Base-by-base conservation (phyloP, 2,329 filamentous ascomycete genomes). In the Aspergillus vadensis region DNA sequence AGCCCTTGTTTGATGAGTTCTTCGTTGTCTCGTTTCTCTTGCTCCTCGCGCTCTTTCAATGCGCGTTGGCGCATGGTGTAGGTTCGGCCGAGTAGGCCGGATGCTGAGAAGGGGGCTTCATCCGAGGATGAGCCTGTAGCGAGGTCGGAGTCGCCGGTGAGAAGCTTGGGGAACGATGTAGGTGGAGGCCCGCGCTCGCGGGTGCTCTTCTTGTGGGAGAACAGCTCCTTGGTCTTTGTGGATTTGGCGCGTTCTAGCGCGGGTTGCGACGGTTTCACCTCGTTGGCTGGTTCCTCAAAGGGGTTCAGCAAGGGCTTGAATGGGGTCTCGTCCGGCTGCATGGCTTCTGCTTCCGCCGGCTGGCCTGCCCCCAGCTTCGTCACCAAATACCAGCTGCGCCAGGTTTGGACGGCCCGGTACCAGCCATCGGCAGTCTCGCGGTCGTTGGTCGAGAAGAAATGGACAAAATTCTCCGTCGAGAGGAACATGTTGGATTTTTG, bases 381-480 rank as follows among this genome's bases (percentile, higher is more conserved):
- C 47, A 91, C 89, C 7, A 97, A 79, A 70, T 97, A 97, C 92
- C 92, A 97, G 74, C 91, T 96, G 60, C 94, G 86, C 93, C 93
- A 97, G 41, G 79, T 79, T 63, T 97, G 92, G 1, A 96, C 83
- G 23, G 84, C 83, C 15, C 84, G 81, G 69, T 90, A 88, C 77
- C 94, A 97, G 14, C 80, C 78, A n/a, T 84, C 82, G 0, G 91
- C 91, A 1, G 87, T 76, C 1, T 79, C 74, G 5, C 83, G 79
- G 68, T 97, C 91, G 48, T 91, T 91, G 1, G 90, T 91, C 60
- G 87, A 89, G 78, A 98, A 96, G 77, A 94, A 97, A 72, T 98
- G 94, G 3, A 96, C 90, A 71, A 92, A 98, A 67, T 94, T 94
- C 55, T 91, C 88, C 3, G 88, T 90, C 57, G 89, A 88, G 57